Base-by-base conservation (phyloP, 73 alveolate genomes). In the Paramecium primaurelia region DNA sequence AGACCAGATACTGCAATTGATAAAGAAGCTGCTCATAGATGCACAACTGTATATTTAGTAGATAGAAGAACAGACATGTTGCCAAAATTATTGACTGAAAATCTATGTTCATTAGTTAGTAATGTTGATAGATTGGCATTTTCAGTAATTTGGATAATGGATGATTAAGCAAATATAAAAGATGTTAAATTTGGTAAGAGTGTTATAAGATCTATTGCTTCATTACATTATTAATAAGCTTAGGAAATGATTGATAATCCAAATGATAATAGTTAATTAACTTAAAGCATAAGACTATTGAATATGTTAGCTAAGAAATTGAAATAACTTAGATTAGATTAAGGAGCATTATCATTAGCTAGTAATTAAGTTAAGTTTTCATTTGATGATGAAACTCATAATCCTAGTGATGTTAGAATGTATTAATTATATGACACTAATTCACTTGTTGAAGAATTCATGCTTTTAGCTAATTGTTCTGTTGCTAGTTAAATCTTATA, bases 41-140 rank as follows among this genome's bases (percentile, higher is more conserved):
- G 99, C 93, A 98, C 99, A 38, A 98, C 99, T 12, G 99, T 98
- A 10, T 98, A 98, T 94, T 86, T 98, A 89, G 99, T 98, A 25
- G 99, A 98, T 75, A 97, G 97, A 94, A 94, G 99, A 86, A 98
- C 99, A 71, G 99, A 97, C 92, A 98, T 98, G 99, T 93, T 98
- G 54, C 99, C 99, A 18, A 98, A 97, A 77, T 95, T 98, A 28
- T 95, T 98, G 20, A 98, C 99, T 58, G 99, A 97, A 77, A 97
- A 96, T 77, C 97, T 98, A 45, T 98, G 99, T 87, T 97, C 99
- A 34, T 93, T 98, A 45, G 97, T 95, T 8, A 95, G 97, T 16
- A 95, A 94, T 44, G 98, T 94, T 38, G 99, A 98, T 86, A 92
- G 99, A 86, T 83, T 97, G 16, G 99, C 99, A 20, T 98, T 98